Base-by-base conservation (phyloP, 495 filamentous ascomycete species). In the Penicillium canariense region DNA sequence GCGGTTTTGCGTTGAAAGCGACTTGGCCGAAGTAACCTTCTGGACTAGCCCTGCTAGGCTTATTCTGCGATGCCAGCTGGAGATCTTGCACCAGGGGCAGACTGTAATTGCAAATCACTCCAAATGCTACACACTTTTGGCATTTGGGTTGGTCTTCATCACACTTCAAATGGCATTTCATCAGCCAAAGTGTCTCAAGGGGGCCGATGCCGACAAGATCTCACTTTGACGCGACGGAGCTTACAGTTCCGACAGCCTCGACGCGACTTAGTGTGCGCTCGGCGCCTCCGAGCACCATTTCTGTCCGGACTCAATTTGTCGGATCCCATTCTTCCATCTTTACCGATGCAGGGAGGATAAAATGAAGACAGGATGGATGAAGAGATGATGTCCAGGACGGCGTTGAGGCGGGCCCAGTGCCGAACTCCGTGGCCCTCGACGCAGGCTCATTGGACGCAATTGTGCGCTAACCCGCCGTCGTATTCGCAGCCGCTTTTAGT, bases 211-310 rank as follows among this genome's bases (percentile, higher is more conserved):
- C 6, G 35, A 22, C 2, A 1, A 18, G 10, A 30, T 18, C 68
- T 38, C 56, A 77, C 73, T 57, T 75, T 77, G 47, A 75, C 59
- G 31, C 63, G 70, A 18, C 73, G 63, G 38, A 77, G 66, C 55
- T 75, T 77, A 55, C 73, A 76, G 43, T 75, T 74, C 18, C 70
- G 62, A 52, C 74, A 77, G 20, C 73, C 74, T 20, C 48, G 59
- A 46, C 68, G 61, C 8, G 74, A 76, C 36, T 70, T 68, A 32
- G 58, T 65, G 38, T 70, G 67, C 10, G 40, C 34, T 14, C 63
- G 58, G 39, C 63, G 63, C 15, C 35, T 56, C 11, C 63, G 54
- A 15, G 25, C n/a, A 2, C 36, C 43, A 8, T 17, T 1, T 6
- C 40, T 26, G 4, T 5, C 50, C 7, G 30, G 11, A 1, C 8